Percentiles rank a stretch among this genome's conserved stretches.
These are phyloP conservation scores for Lolium rigidum DNA, from an alignment of 176 grass and related monocot species.

Conservation along the genomic window DNA sequence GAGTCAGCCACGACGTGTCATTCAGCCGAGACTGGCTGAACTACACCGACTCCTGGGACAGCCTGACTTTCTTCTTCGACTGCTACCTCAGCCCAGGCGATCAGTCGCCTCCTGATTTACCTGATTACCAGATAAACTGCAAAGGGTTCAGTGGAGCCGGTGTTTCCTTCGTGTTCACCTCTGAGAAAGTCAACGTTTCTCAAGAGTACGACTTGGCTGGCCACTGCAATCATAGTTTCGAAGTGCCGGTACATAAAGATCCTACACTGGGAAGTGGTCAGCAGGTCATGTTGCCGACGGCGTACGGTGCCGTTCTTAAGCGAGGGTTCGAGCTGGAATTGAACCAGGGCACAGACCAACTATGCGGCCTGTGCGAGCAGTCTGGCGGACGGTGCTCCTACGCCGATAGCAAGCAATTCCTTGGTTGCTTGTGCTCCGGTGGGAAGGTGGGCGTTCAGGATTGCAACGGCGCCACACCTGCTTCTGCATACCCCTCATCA, in stretches of 20 bases:
- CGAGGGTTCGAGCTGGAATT: constrained; percentile 40
- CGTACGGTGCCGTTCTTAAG: neutral
- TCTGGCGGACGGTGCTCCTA: constrained; percentile 8
- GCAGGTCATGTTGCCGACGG: neutral
- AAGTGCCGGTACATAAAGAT: neutral
- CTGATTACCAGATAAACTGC: neutral
- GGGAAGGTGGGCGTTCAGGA: neutral
- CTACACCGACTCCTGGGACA: neutral
- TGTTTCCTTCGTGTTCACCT: neutral
- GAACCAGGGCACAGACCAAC: accelerated
- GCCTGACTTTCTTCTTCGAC: constrained; percentile 40
- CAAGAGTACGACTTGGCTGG: accelerated
- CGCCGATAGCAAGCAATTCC: neutral
- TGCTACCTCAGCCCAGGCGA: neutral
- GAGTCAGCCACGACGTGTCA: neutral
- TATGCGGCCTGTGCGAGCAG: neutral
- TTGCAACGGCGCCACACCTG: neutral
- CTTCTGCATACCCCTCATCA: accelerated
- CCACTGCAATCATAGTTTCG: neutral
- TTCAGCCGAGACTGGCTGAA: neutral
- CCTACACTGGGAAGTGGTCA: accelerated
- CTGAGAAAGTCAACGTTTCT: accelerated
- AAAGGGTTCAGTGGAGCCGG: accelerated
- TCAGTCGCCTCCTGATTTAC: accelerated
- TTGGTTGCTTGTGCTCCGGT: constrained; percentile 47